These are phyloP conservation scores for Anthracocystis panici-leucophaei DNA, from an alignment of 1,284 basidiomycete genomes.

Conservation along the genomic window DNA sequence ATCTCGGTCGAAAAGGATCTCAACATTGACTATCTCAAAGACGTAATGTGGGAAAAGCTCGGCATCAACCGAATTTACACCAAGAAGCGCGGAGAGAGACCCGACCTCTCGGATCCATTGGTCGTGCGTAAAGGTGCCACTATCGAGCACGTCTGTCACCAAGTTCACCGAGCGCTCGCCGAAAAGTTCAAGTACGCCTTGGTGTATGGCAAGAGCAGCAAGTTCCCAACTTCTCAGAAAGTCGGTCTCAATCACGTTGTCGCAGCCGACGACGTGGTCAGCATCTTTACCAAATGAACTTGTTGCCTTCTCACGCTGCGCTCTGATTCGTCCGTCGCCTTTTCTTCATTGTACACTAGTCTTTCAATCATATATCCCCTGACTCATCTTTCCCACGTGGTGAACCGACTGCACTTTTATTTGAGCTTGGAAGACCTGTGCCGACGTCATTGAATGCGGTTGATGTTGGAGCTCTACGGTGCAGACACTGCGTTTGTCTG, in stretches of 20 bases:
- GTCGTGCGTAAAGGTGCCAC: constrained; percentile 91
- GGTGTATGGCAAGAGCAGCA: constrained; percentile 65
- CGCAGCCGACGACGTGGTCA: constrained; percentile 93
- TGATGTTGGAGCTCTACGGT: neutral
- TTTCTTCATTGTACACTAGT: constrained; percentile 37
- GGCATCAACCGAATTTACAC: constrained; percentile 78
- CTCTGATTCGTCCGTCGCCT: neutral
- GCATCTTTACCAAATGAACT: constrained; percentile 61
- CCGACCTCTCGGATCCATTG: constrained; percentile 91
- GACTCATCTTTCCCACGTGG: neutral
- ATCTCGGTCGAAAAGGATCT: constrained; percentile 93
- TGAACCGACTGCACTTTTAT: neutral
- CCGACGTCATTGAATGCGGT: neutral
- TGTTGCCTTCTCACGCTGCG: neutral
- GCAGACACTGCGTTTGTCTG: no score
- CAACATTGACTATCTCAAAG: constrained; percentile 89
- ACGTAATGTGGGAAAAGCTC: constrained; percentile 80
- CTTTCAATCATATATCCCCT: constrained; percentile 23
- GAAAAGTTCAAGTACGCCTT: constrained; percentile 76
- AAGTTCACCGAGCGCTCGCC: constrained; percentile 86
- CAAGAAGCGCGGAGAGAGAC: constrained; percentile 88
- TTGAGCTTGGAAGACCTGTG: neutral
- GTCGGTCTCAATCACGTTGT: constrained; percentile 85
- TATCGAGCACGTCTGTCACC: constrained; percentile 78
- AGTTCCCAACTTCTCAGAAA: constrained; percentile 61